Percentiles rank a stretch among this genome's conserved stretches.
phyloP scores from a whole-genome alignment of 345 rosid genomes.

The Jatropha curcas region DNA sequence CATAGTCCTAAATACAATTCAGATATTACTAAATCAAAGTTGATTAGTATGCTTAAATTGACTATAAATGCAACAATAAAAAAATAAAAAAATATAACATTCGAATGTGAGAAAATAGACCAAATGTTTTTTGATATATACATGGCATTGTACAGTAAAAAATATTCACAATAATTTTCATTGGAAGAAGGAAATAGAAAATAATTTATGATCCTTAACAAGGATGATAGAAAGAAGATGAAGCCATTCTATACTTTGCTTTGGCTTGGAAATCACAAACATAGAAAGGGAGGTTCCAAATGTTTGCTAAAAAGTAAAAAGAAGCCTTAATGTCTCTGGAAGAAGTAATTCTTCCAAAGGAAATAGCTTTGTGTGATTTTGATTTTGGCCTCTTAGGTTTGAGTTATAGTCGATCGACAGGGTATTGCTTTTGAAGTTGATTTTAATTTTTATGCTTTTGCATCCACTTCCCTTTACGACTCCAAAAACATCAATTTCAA shows the following conservation, averaged over 20 bases:
- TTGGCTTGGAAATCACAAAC: not conserved
- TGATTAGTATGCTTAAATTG: too few relatives aligned
- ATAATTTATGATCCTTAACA: too few relatives aligned
- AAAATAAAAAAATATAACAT: too few relatives aligned
- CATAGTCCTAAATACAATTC: too few relatives aligned
- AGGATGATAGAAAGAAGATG: not conserved
- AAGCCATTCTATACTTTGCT: not conserved
- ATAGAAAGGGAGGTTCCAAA: conserved; percentile 2
- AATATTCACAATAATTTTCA: not conserved
- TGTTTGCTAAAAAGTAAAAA: not conserved
- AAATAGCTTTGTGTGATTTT: not conserved
- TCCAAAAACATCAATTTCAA: not conserved
- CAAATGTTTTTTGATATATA: too few relatives aligned
- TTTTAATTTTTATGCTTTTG: conserved; percentile 7
- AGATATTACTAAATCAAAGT: too few relatives aligned
- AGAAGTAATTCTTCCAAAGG: conserved; percentile 14
- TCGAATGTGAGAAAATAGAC: too few relatives aligned
- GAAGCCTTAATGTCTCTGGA: not conserved
- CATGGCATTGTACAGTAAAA: too few relatives aligned
- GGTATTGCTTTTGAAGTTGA: not conserved
- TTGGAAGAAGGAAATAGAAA: not conserved
- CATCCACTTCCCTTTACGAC: conserved; percentile 9
- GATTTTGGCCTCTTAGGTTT: not conserved
- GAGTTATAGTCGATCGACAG: too few relatives aligned
- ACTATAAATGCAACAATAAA: too few relatives aligned